These are phyloP conservation scores for Plectosphaerella cucumerina DNA, from an alignment of 2,329 filamentous ascomycete genomes.

Conservation along the genomic window DNA sequence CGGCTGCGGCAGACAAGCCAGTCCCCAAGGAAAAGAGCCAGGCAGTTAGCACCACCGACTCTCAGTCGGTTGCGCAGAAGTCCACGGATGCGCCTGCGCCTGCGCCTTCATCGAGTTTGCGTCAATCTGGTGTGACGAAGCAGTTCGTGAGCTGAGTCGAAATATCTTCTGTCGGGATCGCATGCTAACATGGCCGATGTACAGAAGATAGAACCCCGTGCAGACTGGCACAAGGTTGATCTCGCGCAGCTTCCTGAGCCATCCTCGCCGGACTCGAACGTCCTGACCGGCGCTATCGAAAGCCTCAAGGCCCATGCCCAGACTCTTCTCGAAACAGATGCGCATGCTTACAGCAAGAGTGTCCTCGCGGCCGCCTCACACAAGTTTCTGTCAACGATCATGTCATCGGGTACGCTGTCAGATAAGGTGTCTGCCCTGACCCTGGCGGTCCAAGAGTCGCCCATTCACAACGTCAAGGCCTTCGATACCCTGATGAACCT, in stretches of 20 bases:
- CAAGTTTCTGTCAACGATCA: constrained; percentile 95
- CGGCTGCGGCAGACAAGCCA: constrained; percentile 15
- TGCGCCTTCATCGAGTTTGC: not conserved
- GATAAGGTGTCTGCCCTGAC: constrained; percentile 97
- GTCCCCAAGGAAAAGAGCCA: no score
- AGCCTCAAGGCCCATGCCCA: constrained; percentile 66
- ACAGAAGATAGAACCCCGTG: constrained; percentile 52
- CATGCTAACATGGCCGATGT: no score
- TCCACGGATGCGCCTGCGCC: no score
- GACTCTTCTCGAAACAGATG: constrained; percentile 72
- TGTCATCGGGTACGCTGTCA: constrained; percentile 91
- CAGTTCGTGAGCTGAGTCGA: constrained; percentile 13
- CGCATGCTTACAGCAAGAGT: constrained; percentile 68
- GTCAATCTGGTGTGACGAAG: constrained; percentile 25
- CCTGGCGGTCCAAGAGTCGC: constrained; percentile 91
- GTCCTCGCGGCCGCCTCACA: constrained; percentile 79
- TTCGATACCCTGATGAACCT: constrained; percentile 79
- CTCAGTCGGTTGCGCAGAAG: no score
- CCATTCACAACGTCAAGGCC: constrained; percentile 85
- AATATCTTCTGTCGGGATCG: no score
- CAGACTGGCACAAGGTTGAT: constrained; percentile 51
- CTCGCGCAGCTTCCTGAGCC: constrained; percentile 39
- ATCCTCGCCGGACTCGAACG: constrained; percentile 38
- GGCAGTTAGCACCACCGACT: no score
- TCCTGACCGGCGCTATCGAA: constrained; percentile 38